Evolutionary conservation across 2,329 filamentous ascomycete genomes (phyloP), one percentile per base, ranked within the genome.

Genomic region (Penicillium oxalicum): DNA sequence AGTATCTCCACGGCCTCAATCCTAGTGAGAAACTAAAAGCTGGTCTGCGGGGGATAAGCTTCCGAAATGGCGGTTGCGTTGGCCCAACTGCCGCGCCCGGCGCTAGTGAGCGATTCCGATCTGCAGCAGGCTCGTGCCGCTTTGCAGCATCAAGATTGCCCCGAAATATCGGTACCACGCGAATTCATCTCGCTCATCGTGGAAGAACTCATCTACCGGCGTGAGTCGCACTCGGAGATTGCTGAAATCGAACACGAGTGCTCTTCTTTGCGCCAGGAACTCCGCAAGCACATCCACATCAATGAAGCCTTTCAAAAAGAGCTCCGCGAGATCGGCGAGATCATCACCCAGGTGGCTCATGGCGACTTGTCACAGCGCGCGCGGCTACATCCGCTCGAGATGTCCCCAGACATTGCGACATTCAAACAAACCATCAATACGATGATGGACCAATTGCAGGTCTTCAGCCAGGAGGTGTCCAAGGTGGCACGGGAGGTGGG

Each of bases 391-490:
- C 57, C 57, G 3, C 44, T 60, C 24, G 57, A 60, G 44, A 60
- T 60, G 47, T 60, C 57, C 9, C 57, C 57, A 6, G 57, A 60
- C 36, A 60, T 60, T 24, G 57, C 54, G 3, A 54, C 91, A 47
- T 60, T 60, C 38, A 60, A 90, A 63, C 84, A 88, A 61, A 90
- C 86, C 0, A 90, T 90, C 63, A 90, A 90, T 62, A 89, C 86
- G 60, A 90, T 90, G 86, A 87, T 90, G 64, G 86, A 88, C 64
- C 86, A 90, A 68, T 73, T 90, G 38, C 78, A 86, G 61, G 88
- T 85, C 3, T 90, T 90, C 67, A 87, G 86, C 46, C 86, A 86
- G 12, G 86, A 90, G 72, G 86, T 90, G 51, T 88, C 86, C 5
- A 82, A 86, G 49, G 86, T 90, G 35, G 86, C 86, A 43, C 80